Evolutionary conservation across 2,329 filamentous ascomycete species (phyloP).

Genomic region (Cladosporium sphaerospermum): DNA sequence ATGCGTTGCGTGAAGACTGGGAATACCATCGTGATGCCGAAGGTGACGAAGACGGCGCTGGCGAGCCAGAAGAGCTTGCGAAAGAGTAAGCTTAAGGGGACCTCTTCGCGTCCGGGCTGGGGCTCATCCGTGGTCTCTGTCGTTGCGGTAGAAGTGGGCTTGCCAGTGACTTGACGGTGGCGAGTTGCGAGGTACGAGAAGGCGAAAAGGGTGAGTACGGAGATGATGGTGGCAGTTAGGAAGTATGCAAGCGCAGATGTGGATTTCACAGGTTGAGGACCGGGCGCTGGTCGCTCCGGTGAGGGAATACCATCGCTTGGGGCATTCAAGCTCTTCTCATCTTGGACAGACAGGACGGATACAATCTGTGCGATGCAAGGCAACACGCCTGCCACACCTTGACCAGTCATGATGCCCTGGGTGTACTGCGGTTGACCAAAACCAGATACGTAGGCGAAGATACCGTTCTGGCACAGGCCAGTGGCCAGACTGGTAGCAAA

Average conservation of each 20-base stretch:
- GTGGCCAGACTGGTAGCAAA: slow-evolving; percentile 72
- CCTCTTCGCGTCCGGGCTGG: slow-evolving; percentile 40
- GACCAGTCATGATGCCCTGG: slow-evolving; percentile 92
- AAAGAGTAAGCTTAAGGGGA: slow-evolving; percentile 62
- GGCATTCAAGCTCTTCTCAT: slow-evolving; percentile 18
- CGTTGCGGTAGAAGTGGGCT: slow-evolving; percentile 8
- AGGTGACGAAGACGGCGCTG: slow-evolving; percentile 71
- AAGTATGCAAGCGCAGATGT: slow-evolving; percentile 87
- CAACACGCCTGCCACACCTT: slow-evolving; percentile 84
- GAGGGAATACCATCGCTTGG: slow-evolving; percentile 10
- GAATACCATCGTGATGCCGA: slow-evolving; percentile 85
- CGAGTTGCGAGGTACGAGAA: slow-evolving; percentile 65
- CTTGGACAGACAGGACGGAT: slow-evolving; percentile 63
- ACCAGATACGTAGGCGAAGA: slow-evolving; percentile 83
- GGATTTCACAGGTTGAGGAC: slow-evolving; percentile 43
- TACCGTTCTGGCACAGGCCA: slow-evolving; percentile 84
- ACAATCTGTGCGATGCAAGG: slow-evolving; percentile 82
- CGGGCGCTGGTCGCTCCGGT: slow-evolving; percentile 10
- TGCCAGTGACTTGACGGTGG: slow-evolving; percentile 15
- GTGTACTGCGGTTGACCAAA: slow-evolving; percentile 86
- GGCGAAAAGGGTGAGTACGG: slow-evolving; percentile 60
- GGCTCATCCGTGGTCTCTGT: slow-evolving; percentile 14
- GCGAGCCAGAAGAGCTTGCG: slow-evolving; percentile 74
- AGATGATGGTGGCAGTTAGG: slow-evolving; percentile 75
- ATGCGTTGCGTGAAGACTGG: slow-evolving; percentile 72